These are phyloP conservation scores for Protostelium mycophagum DNA, from an alignment of 78 protist species.

Conservation along the genomic window DNA sequence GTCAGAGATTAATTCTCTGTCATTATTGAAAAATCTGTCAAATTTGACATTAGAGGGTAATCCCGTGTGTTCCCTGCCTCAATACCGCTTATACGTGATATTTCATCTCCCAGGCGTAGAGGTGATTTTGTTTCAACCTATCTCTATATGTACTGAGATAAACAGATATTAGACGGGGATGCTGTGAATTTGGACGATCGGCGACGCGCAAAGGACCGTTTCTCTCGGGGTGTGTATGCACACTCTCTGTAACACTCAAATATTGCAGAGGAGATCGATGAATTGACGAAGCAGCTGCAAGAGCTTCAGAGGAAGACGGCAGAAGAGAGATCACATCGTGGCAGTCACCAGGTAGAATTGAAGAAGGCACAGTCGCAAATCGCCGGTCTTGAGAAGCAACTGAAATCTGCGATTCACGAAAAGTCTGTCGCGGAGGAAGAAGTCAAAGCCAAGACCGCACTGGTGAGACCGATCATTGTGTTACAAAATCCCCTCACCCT, in stretches of 20 bases:
- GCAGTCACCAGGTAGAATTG: not conserved
- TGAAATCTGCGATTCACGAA: not conserved
- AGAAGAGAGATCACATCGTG: not conserved
- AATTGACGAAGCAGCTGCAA: not conserved
- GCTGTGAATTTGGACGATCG: not conserved
- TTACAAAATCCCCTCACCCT: not conserved
- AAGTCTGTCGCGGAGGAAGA: not conserved
- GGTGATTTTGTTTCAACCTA: not conserved
- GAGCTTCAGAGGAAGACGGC: not conserved
- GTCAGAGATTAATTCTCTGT: not conserved
- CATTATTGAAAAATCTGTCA: not conserved
- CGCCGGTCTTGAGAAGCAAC: not conserved
- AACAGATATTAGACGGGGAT: not conserved
- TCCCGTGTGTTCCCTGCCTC: not conserved
- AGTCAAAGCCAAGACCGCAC: not conserved
- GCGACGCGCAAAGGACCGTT: not conserved
- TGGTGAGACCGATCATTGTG: not conserved
- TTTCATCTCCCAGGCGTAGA: not conserved
- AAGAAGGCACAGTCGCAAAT: not conserved
- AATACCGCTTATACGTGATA: not conserved
- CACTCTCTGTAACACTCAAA: not conserved
- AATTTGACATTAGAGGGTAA: not conserved
- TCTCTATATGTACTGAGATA: not conserved
- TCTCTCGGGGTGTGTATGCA: not conserved
- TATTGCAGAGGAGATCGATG: not conserved